Base-by-base conservation (phyloP, 2,329 filamentous ascomycete species). In the Zymoseptoria pseudotritici region DNA sequence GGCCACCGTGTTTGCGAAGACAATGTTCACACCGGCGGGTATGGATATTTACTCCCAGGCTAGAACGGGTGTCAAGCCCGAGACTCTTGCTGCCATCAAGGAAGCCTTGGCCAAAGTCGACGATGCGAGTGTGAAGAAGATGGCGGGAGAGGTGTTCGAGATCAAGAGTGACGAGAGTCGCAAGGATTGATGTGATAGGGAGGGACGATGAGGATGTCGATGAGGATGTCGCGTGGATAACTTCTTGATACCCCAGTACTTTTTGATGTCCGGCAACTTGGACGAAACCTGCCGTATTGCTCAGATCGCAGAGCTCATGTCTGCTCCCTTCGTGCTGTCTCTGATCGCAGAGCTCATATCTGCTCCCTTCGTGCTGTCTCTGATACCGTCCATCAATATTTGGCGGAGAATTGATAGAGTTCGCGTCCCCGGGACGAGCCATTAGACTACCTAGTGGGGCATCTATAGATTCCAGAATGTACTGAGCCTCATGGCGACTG, bases 1-100 rank as follows among this genome's bases (percentile, higher is more conserved):
- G 1, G 89, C 96, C 13, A 95, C 89, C 4, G 93, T 87, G 80
- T 96, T 96, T 73, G 86, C 87, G 63, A 86, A 89, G 69, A 95
- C 89, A 22, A 66, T 92, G 52, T 95, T 96, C 67, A 94, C 90
- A 6, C 87, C 88, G 63, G 89, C 90, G 59, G 91, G 91, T 0
- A 69, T 96, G 29, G 91, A 96, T 74, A 74, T 95, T 9, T 94
- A 93, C 73, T 86, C 84, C 53, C 80, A 88, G 66, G 78, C 81
- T 17, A 80, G 75, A 56, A 82, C 80, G 63, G 88, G 88, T 0
- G 64, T 90, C 63, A 81, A 79, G 58, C 76, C 81, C 59, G 80
- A 77, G 70, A 83, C 85, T 57, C 79, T 86, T 49, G 76, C 74
- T 55, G 78, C 71, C 24, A 83, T 93, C 61, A 79, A 82, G 70